A percentile compares a stretch with the other conserved stretches of the same genome.
Evolutionary conservation across 2,329 filamentous ascomycete genomes (phyloP).

Genomic region (Aspergillus terreus): DNA sequence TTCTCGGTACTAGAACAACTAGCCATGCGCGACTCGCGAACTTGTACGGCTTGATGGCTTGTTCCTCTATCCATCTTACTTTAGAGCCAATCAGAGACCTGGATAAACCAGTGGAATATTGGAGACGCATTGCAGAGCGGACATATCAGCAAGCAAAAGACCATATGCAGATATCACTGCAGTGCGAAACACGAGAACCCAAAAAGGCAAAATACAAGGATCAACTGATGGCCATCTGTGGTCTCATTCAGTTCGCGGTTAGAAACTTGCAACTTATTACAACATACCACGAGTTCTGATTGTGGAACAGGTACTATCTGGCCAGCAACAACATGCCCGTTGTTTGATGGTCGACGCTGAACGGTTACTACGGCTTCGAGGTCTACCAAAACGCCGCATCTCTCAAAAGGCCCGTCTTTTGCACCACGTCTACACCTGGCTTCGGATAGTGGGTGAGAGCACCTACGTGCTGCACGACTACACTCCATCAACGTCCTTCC

Average conservation of each 20-base stretch:
- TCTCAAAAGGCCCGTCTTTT: slow-evolving; percentile 36
- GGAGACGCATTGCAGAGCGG: slow-evolving; percentile 22
- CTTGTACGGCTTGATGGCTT: slow-evolving; percentile 27
- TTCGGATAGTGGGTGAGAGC: slow-evolving; percentile 35
- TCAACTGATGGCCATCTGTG: slow-evolving; percentile 34
- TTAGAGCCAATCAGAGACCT: slow-evolving; percentile 9
- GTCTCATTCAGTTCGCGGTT: slow-evolving; percentile 32
- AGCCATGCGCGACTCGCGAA: slow-evolving; percentile 31
- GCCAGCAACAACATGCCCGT: slow-evolving; percentile 30
- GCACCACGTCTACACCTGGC: slow-evolving; percentile 39
- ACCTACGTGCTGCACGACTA: slow-evolving; percentile 31
- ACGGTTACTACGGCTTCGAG: slow-evolving; percentile 32
- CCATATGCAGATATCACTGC: slow-evolving; percentile 29
- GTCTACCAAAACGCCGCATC: slow-evolving; percentile 31
- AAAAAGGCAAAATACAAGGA: slow-evolving; percentile 38
- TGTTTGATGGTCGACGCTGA: slow-evolving; percentile 39
- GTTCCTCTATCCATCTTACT: slow-evolving; percentile 25
- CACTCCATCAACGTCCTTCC: slow-evolving; percentile 17
- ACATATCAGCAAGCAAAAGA: slow-evolving; percentile 27
- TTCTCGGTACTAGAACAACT: slow-evolving; percentile 22
- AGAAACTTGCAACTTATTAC: slow-evolving; percentile 2
- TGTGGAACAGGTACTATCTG: slow-evolving; percentile 19
- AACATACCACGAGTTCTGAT: no score
- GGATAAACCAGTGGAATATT: slow-evolving; percentile 17
- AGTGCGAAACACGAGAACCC: slow-evolving; percentile 24